Evolutionary conservation across 2,329 filamentous ascomycete genomes (phyloP), one percentile per base, ranked within the genome.

Genomic region (Cladophialophora psammophila): DNA sequence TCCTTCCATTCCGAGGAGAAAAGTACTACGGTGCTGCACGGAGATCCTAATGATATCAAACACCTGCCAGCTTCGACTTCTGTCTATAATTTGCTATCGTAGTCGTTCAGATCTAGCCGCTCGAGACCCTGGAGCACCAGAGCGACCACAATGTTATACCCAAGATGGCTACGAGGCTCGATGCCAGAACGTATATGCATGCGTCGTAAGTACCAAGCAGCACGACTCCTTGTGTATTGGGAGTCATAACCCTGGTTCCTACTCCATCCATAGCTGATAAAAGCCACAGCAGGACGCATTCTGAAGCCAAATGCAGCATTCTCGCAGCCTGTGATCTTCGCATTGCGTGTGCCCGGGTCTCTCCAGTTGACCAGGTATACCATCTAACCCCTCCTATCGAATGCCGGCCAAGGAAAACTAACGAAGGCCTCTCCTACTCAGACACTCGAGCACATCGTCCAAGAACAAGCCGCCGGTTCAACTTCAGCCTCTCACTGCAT

Each of bases 401-500:
- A 5, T 5, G 18, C 13, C 3, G 26, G 3, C 8, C 15, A 18
- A 18, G 15, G 45, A 50, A 50, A 3, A 26, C 45, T 50, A 12
- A 26, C 20, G 9, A 26, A 26, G 13, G 2, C 45, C 45, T 26
- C 45, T 12, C 20, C 20, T 10, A 26, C 6, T 1, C 20, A 50
- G 45, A 50, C 20, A 50, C 10, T 6, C 18, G 58, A 63, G 20
- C 26, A 50, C 45, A 12, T 15, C 45, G 6, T 26, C 45, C 45
- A 50, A 50, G 20, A 15, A 38, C 12, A 53, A 50, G 1, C 20
- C 26, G 26, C 26, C 2, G 26, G 26, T 42, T 53, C 64, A 70
- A 18, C 13, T 40, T 26, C 20, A 65, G 9, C 32, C 26, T 8
- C 86, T 57, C 89, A 88, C 65, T 72, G 89, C 74, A 81, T 84